phyloP scores from a whole-genome alignment of 1,284 basidiomycete species.

The Cryptococcus depauperatus region DNA sequence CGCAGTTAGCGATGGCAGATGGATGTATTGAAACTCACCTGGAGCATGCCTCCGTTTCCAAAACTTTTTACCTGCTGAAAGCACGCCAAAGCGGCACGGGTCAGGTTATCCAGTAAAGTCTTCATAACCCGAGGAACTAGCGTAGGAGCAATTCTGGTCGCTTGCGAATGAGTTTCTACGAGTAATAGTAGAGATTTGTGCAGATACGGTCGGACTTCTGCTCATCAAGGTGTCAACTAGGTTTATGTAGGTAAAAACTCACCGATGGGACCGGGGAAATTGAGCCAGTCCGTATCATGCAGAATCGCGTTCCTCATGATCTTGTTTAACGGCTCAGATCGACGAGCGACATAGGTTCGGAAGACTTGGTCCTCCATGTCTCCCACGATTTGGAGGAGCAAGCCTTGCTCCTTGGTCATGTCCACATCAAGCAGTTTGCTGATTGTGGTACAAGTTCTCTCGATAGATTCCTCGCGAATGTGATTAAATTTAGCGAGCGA shows the following conservation, averaged over 20 bases:
- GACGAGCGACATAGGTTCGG: constrained; percentile 73
- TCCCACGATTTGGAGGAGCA: constrained; percentile 66
- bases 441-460: constrained; percentile 71
- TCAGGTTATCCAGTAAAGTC: constrained; percentile 72
- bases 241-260: constrained; percentile 21
- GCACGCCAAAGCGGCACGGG: constrained; percentile 68
- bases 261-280: constrained; percentile 81
- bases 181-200: constrained; percentile 80
- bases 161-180: constrained; percentile 86
- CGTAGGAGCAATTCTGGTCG: constrained; percentile 66
- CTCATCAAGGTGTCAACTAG: not conserved
- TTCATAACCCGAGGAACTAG: constrained; percentile 76
- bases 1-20: not conserved
- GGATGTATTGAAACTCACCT: constrained; percentile 52
- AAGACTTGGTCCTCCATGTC: constrained; percentile 83
- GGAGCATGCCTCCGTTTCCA: constrained; percentile 97
- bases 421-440: constrained; percentile 67
- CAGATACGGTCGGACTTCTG: constrained; percentile 92
- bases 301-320: constrained; percentile 75
- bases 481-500: constrained; percentile 84
- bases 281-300: constrained; percentile 81
- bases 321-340: constrained; percentile 57
- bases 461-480: constrained; percentile 62
- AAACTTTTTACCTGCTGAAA: constrained; percentile 82
- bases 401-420: constrained; percentile 68